Base-by-base conservation (phyloP, 305 asterid species). In the Monarda citriodora region DNA sequence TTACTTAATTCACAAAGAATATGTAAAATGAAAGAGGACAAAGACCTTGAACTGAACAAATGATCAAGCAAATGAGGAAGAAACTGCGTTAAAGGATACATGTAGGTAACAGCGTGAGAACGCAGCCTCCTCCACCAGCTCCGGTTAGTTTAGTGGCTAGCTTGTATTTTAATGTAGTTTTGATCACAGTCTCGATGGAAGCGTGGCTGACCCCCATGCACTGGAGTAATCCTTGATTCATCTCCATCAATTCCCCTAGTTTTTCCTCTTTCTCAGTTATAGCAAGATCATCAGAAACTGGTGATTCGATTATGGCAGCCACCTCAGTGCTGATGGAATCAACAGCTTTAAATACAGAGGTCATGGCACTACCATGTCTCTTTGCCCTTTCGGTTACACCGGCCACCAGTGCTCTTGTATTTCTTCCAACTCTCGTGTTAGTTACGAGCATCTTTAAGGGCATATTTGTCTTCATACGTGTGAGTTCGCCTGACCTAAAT, bases 61-160 rank as follows among this genome's bases (percentile, higher is more conserved):
- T 37, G 41, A 37, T 37, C 41, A 37, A 37, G 41, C 41, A 37
- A 12, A 9, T 2, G 6, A 37, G n/a, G 13, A 40, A 10, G 5
- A 40, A 13, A 13, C 5, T 66, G 37, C 36, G 13, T 29, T 15
- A 45, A 77, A 60, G 98, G 98, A 91, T 91, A 91, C 97, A 37
- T n/a, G 86, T 77, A 29, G 97, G 99, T 37, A 94, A 77, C 10
- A 94, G 82, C 7, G 99, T 94, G 79, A 94, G 69, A 74, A 90
- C 96, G 53, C 99, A 94, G 73, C 99, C 99, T 52, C 99, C 99
- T 56, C 99, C 99, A 53, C 99, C 99, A 65, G 99, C 99, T 77
- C 99, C 99, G 2, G 97, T 90, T 62, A 94, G 78, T 78, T 94
- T 94, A 59, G 99, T 82, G 17, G 90, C 58, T n/a, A 90, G 77